A percentile compares a stretch with the other conserved stretches of the same genome.
phyloP scores from a whole-genome alignment of 805 yeast genomes.

The Ogataea allantospora region DNA sequence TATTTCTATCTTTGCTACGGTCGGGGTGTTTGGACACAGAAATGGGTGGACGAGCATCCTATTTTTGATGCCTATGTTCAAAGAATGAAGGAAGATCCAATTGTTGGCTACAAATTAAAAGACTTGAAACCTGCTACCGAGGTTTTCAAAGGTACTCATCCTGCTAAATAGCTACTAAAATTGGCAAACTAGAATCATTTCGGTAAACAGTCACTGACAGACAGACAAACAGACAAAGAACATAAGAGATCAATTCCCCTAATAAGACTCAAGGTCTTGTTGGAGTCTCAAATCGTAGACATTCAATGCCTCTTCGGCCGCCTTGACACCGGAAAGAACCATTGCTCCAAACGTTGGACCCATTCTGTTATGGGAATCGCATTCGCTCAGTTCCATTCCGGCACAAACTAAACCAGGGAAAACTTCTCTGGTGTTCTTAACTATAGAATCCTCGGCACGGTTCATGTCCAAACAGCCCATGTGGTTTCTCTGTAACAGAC shows the following conservation, averaged over 20 bases:
- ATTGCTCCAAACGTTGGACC: slow-evolving; percentile 84
- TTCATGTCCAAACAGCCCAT: slow-evolving; percentile 83
- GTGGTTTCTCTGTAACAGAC: slow-evolving; percentile 48
- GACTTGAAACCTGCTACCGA: too few species aligned
- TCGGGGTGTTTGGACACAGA: too few species aligned
- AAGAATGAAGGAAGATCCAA: too few species aligned
- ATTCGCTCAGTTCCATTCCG: slow-evolving; percentile 79
- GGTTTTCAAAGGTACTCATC: too few species aligned
- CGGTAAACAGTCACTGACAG: slow-evolving; percentile 1
- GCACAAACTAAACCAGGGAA: slow-evolving; percentile 63
- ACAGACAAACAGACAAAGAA: slow-evolving; percentile 24
- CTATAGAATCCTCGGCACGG: slow-evolving; percentile 73
- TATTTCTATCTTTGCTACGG: too few species aligned
- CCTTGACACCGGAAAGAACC: slow-evolving; percentile 76
- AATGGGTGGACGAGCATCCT: too few species aligned
- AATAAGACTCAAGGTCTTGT: slow-evolving; percentile 25
- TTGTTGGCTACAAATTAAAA: too few species aligned
- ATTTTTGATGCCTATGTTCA: too few species aligned
- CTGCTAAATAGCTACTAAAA: too few species aligned
- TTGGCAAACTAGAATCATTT: slow-evolving; percentile 4
- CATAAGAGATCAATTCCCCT: slow-evolving; percentile 5
- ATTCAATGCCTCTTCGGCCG: slow-evolving; percentile 52
- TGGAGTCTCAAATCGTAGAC: slow-evolving; percentile 31
- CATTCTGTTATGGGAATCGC: slow-evolving; percentile 78
- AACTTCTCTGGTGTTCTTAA: slow-evolving; percentile 63